Base-by-base conservation (phyloP, 1,139 yeast species). In the Candida sp. region DNA sequence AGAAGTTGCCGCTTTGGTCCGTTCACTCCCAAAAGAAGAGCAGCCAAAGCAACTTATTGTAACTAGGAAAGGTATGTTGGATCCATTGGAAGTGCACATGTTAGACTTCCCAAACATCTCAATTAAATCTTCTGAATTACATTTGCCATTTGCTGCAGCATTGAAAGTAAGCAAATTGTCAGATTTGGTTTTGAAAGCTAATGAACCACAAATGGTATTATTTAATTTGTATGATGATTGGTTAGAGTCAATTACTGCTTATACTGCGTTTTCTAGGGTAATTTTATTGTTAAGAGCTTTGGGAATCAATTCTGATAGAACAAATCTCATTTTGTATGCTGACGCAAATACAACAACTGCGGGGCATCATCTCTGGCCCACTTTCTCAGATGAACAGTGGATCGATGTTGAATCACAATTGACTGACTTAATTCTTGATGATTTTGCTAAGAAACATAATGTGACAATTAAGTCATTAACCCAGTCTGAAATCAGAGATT, bases 31-130 rank as follows among this genome's bases (percentile, higher is more conserved):
- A 1, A 77, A 81, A 44, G 97, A 93, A 59, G 97, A 93, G 62
- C 97, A 91, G 57, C 99, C 99, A 2, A 86, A 86, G 55, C 97
- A 91, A 62, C 71, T 95, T 46, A 87, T 93, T 59, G 91, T 88
- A 8, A 87, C 97, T 0, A 74, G 98, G 54, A 88, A 87, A 57
- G 96, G 97, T 21, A 86, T 93, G 76, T 63, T 87, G 50, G 99
- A 95, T 69, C 99, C 99, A 3, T 68, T 95, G 43, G 98, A 91
- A 56, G 98, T 90, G 34, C 99, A 93, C 56, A 87, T 93, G 95
- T 77, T 93, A 47, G 99, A 95, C 62, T 93, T 91, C 72, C 97
- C 98, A 21, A 90, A 90, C 60, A 84, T 91, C 43, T 79, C 95
- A 0, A 86, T 93, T 35, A 78, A 98, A 45, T 90, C 96, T 1